These are phyloP conservation scores for Dictyostelium citrinum DNA, from an alignment of 78 protist genomes.

Conservation along the genomic window DNA sequence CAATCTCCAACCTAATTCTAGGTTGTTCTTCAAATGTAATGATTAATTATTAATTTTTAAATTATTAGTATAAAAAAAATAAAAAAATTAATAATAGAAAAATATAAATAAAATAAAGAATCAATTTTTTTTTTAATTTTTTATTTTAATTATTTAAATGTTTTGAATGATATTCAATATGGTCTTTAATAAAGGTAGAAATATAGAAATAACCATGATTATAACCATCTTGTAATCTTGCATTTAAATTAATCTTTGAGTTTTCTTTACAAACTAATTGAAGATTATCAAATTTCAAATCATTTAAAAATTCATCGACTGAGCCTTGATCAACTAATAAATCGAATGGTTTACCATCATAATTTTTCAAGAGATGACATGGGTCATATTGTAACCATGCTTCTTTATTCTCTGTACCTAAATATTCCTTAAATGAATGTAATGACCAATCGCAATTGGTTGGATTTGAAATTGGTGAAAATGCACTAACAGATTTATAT, in stretches of 20 bases:
- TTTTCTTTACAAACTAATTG: neutral
- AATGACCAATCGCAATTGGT: conserved; percentile 80
- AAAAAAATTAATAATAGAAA: neutral
- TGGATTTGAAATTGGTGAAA: conserved; percentile 95
- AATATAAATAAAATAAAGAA: neutral
- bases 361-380: conserved; percentile 9
- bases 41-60: neutral
- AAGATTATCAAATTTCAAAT: neutral
- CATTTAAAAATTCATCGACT: neutral
- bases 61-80: neutral
- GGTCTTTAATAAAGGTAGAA: conserved; percentile 87
- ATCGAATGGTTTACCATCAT: conserved; percentile 42
- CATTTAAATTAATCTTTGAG: neutral
- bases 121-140: too few species aligned
- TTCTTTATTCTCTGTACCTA: conserved; percentile 81
- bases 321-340: conserved; percentile 86
- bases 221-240: conserved; percentile 85
- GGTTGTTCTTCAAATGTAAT: neutral
- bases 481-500: conserved; percentile 89
- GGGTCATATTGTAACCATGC: conserved; percentile 76
- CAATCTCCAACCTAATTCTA: neutral
- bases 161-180: conserved; percentile 85
- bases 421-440: conserved; percentile 86
- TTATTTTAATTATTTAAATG: conserved; percentile 33
- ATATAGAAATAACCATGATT: conserved; percentile 93